Base-by-base conservation (phyloP, 2,329 filamentous ascomycete genomes). In the Aspergillus versicolor region DNA sequence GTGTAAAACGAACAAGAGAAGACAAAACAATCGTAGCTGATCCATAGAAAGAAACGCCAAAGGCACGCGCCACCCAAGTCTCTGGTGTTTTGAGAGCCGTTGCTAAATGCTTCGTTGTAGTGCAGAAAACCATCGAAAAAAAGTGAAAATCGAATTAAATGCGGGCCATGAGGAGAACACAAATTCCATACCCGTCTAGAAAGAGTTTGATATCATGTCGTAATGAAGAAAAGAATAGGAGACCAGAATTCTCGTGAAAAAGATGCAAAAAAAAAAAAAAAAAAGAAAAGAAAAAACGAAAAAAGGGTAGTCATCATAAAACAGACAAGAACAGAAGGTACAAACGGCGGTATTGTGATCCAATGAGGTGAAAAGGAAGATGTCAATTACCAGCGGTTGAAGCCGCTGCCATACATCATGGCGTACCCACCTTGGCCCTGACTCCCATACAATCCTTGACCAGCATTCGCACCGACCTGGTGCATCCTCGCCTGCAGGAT, bases 401-500 rank as follows among this genome's bases (percentile, higher is more conserved):
- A 87, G 41, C 79, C 81, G 73, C 84, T 85, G 74, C 80, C 79
- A 77, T 96, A 96, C 84, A 96, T 90, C 85, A 91, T 89, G 70
- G 86, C 92, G 86, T 95, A 96, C 89, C 91, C 92, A 94, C 91
- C 91, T 93, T 84, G 82, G 75, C 83, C 82, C 78, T 96, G 89
- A 79, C 90, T 90, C 79, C 88, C 88, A 81, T 94, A 96, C 77
- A 94, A 84, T 78, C 90, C 90, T 84, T 94, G 91, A 78, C 90
- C 89, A 81, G 88, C 67, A 84, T 89, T 88, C 79, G 86, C 86
- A 83, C 87, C 89, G 80, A 87, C 89, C 82, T 94, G 90, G 80
- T 95, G 92, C 84, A 96, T 89, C 85, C 92, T 91, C 79, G 91
- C 91, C 84, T 96, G 92, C 84, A 97, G 88, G 85, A 97, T 97